phyloP scores from a whole-genome alignment of 2,329 filamentous ascomycete genomes.

The Aspergillus novofumigatus region DNA sequence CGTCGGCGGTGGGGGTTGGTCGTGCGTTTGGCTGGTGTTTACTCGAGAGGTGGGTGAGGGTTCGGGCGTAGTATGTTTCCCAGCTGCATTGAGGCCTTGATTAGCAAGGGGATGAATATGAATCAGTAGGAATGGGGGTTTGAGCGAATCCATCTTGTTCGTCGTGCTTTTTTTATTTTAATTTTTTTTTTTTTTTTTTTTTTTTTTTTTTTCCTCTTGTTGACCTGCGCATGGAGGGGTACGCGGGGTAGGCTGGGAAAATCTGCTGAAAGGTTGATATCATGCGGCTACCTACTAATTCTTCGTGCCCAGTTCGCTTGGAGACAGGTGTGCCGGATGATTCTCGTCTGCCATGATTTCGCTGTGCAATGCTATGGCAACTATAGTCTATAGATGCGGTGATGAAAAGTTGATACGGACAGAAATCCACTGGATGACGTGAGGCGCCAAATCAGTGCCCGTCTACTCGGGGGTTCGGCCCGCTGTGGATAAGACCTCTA shows the following conservation, averaged over 20 bases:
- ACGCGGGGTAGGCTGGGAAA: constrained; percentile 8
- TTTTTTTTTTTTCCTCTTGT: no score
- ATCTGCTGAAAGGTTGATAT: background rate
- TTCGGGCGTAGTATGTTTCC: constrained; percentile 50
- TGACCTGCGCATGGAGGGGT: background rate
- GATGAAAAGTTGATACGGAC: background rate
- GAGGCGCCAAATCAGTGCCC: background rate
- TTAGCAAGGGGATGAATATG: background rate
- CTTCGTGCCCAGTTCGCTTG: constrained; percentile 79
- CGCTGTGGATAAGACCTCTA: background rate
- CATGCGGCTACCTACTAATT: constrained; percentile 65
- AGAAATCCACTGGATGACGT: background rate
- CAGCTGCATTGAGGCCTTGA: constrained; percentile 50
- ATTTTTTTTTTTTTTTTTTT: no score
- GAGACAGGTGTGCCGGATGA: constrained; percentile 65
- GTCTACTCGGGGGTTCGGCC: background rate
- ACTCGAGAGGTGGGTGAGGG: constrained; percentile 35
- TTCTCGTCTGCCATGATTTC: constrained; percentile 20
- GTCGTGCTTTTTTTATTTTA: background rate
- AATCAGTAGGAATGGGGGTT: background rate
- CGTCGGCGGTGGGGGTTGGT: constrained; percentile 44
- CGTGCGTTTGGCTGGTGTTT: constrained; percentile 15
- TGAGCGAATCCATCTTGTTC: constrained; percentile 3
- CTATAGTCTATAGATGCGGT: background rate
- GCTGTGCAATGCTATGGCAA: background rate